These are phyloP conservation scores for Metrosideros polymorpha DNA, from an alignment of 441 rosid genomes.

Conservation along the genomic window DNA sequence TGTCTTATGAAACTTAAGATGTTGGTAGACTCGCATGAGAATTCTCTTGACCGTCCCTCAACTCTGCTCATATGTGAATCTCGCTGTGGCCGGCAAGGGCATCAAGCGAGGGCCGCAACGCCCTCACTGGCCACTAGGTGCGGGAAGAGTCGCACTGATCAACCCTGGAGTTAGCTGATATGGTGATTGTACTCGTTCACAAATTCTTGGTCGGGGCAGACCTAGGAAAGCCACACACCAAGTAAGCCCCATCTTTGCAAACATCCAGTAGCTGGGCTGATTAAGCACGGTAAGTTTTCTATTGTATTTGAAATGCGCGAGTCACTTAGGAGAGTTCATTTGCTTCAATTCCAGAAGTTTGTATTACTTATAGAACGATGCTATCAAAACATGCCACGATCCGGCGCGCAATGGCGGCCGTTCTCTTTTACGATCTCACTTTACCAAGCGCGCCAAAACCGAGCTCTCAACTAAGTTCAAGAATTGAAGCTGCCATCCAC, in stretches of 20 bases:
- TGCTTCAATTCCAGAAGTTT: neutral
- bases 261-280: neutral
- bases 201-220: too few species aligned
- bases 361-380: neutral
- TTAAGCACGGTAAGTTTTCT: neutral
- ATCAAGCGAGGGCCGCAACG: too few species aligned
- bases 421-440: neutral
- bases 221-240: too few species aligned
- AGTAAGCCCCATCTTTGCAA: neutral
- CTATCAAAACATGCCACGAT: neutral
- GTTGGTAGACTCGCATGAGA: neutral
- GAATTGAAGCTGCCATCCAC: neutral
- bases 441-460: neutral
- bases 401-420: neutral
- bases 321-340: too few species aligned
- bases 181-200: too few species aligned
- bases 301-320: neutral
- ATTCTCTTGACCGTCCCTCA: neutral
- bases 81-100: too few species aligned
- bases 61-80: neutral
- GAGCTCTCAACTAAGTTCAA: neutral
- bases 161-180: too few species aligned
- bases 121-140: too few species aligned
- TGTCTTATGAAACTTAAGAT: neutral
- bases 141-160: neutral